These are phyloP conservation scores for Jaltomata sinuosa DNA, from an alignment of 257 asterid genomes.

Conservation along the genomic window DNA sequence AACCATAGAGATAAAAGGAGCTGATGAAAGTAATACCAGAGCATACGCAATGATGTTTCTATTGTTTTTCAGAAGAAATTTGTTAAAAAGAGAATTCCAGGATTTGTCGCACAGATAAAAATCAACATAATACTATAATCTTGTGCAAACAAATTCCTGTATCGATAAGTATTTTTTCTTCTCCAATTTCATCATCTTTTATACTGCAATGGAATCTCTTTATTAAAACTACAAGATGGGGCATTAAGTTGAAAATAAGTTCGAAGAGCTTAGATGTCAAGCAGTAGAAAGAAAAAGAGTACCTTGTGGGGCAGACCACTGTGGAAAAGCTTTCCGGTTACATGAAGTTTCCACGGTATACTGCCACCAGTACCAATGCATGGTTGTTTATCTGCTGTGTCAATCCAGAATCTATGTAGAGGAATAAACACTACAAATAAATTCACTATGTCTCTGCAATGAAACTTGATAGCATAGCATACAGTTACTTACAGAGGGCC, in stretches of 20 bases:
- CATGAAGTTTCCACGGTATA: slow-evolving; percentile 91
- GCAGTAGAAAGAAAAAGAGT: not conserved
- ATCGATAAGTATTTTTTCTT: not conserved
- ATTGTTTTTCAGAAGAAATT: not conserved
- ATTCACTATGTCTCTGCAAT: not conserved
- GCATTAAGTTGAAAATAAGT: not conserved
- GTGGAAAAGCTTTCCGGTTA: slow-evolving; percentile 87
- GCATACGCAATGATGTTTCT: not conserved
- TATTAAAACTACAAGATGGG: not conserved
- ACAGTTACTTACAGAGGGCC: slow-evolving; percentile 72
- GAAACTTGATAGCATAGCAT: not conserved
- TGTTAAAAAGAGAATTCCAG: not conserved
- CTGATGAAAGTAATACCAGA: not conserved
- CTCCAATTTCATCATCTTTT: not conserved
- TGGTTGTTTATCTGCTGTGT: slow-evolving; percentile 99
- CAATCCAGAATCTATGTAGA: slow-evolving; percentile 82
- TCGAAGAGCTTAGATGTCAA: not conserved
- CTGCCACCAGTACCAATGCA: slow-evolving; percentile 98
- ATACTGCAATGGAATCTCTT: not conserved
- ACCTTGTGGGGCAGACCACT: slow-evolving; percentile 97
- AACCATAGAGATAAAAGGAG: not conserved
- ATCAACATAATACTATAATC: not conserved
- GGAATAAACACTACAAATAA: slow-evolving; percentile 5
- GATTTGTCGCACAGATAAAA: not conserved
- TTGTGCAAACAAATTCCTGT: not conserved